A percentile compares a stretch with the other conserved stretches of the same genome.
phyloP scores from a whole-genome alignment of 257 asterid species.

The Solanum gandarillasii region DNA sequence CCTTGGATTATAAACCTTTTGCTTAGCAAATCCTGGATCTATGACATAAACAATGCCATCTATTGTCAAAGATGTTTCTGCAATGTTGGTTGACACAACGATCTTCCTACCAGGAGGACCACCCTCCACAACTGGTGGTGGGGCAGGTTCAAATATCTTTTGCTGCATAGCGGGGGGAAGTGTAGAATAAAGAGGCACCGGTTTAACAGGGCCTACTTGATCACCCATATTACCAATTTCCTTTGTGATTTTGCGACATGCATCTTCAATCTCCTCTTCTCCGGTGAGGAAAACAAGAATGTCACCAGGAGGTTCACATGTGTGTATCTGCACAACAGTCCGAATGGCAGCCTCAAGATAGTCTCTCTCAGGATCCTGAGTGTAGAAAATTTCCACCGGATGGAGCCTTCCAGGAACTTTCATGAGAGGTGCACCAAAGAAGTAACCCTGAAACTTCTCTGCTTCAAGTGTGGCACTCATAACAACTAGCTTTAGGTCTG shows the following conservation, averaged over 20 bases:
- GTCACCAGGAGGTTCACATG: conserved; percentile 82
- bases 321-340: conserved; percentile 88
- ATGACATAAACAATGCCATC: conserved; percentile 97
- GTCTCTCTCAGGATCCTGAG: conserved; percentile 93
- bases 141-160: conserved; percentile 92
- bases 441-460: conserved; percentile 90
- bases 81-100: conserved; percentile 90
- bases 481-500: conserved; percentile 80
- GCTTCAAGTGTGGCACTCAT: conserved; percentile 99
- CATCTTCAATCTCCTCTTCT: conserved; percentile 99
- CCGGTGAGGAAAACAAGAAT: conserved; percentile 95
- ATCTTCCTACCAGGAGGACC: conserved; percentile 96
- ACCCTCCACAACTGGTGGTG: conserved; percentile 79
- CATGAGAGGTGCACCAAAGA: conserved; percentile 83
- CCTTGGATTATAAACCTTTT: conserved; percentile 87
- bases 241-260: conserved; percentile 70
- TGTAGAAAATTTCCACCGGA: conserved; percentile 87
- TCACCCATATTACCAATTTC: conserved; percentile 78
- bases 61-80: conserved; percentile 92
- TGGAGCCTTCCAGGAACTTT: conserved; percentile 98
- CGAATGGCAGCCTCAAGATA: conserved; percentile 93
- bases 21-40: conserved; percentile 95
- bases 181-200: conserved; percentile 84
- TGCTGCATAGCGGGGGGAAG: conserved; percentile 99
- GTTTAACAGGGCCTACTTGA: conserved; percentile 80